These are phyloP conservation scores for Bisporella sp. DNA, from an alignment of 2,329 filamentous ascomycete species.

Conservation along the genomic window DNA sequence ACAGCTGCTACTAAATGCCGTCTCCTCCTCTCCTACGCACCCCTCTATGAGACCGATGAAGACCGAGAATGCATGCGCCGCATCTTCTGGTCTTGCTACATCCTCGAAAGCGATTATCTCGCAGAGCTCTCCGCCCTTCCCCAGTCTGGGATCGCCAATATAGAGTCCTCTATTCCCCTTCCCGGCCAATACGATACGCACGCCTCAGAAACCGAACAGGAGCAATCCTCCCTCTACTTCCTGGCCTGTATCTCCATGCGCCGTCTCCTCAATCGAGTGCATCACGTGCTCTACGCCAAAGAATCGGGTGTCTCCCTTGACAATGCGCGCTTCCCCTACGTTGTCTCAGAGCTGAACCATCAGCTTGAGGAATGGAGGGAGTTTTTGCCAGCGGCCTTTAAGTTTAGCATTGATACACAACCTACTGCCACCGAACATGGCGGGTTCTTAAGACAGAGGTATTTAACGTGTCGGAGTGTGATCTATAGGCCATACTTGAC, in stretches of 20 bases:
- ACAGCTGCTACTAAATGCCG: slow-evolving; percentile 43
- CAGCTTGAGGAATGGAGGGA: slow-evolving; percentile 43
- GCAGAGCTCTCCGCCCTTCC: slow-evolving; percentile 44
- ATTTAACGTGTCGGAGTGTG: slow-evolving; percentile 44
- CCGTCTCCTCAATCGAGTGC: slow-evolving; percentile 38
- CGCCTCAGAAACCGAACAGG: slow-evolving; percentile 20
- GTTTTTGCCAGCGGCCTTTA: slow-evolving; percentile 36
- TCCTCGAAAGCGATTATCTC: slow-evolving; percentile 47
- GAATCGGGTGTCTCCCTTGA: slow-evolving; percentile 38
- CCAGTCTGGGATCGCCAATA: slow-evolving; percentile 41
- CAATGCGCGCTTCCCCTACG: slow-evolving; percentile 37
- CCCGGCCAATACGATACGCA: slow-evolving; percentile 42
- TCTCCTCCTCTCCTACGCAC: slow-evolving; percentile 38
- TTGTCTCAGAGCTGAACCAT: slow-evolving; percentile 41
- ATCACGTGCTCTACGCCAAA: slow-evolving; percentile 42
- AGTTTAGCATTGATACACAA: slow-evolving; percentile 31
- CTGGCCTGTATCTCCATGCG: slow-evolving; percentile 46
- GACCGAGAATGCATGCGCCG: slow-evolving; percentile 41
- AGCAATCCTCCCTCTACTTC: slow-evolving; percentile 45
- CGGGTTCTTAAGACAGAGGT: slow-evolving; percentile 42
- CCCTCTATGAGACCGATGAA: slow-evolving; percentile 28
- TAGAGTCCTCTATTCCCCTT: slow-evolving; percentile 42
- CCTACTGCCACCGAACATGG: slow-evolving; percentile 34
- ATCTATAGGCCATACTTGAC: slow-evolving; percentile 46
- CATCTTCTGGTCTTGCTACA: slow-evolving; percentile 49